Conservation (phyloP, 2,329 filamentous ascomycete genomes). For the Aureobasidium vineae region DNA sequence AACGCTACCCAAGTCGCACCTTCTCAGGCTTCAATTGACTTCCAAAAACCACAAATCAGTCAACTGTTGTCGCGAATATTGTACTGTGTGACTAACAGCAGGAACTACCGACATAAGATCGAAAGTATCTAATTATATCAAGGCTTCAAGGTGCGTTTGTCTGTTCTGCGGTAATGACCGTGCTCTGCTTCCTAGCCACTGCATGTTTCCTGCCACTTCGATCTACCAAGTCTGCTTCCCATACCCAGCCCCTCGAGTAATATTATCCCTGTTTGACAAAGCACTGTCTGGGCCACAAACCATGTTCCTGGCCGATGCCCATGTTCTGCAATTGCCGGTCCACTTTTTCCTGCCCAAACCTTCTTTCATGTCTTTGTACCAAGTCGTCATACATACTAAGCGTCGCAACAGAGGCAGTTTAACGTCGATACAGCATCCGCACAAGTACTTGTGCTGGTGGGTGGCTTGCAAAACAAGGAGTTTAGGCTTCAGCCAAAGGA, state of each 20-base stretch:
- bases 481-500: conserved; percentile 15
- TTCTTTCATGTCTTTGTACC: conserved; percentile 22
- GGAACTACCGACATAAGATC: not conserved
- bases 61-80: not conserved
- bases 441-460: not conserved
- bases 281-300: not conserved
- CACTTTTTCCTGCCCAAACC: conserved; percentile 10
- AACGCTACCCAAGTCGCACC: conserved; percentile 4
- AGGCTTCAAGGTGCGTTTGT: conserved; percentile 25
- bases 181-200: conserved; percentile 25
- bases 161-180: conserved; percentile 6
- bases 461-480: not conserved
- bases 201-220: conserved; percentile 22
- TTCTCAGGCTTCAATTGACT: conserved; percentile 14
- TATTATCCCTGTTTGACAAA: conserved; percentile 17
- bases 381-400: conserved; percentile 19
- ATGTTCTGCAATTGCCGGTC: conserved; percentile 1
- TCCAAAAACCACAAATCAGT: not conserved
- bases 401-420: not conserved
- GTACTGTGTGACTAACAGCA: not conserved
- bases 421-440: not conserved
- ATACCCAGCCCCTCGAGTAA: conserved; percentile 24
- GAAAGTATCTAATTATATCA: conserved; percentile 5
- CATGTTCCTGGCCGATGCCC: not conserved
- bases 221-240: conserved; percentile 13